phyloP scores from a whole-genome alignment of 495 filamentous ascomycete species.

The Tetracladium marchalianum region DNA sequence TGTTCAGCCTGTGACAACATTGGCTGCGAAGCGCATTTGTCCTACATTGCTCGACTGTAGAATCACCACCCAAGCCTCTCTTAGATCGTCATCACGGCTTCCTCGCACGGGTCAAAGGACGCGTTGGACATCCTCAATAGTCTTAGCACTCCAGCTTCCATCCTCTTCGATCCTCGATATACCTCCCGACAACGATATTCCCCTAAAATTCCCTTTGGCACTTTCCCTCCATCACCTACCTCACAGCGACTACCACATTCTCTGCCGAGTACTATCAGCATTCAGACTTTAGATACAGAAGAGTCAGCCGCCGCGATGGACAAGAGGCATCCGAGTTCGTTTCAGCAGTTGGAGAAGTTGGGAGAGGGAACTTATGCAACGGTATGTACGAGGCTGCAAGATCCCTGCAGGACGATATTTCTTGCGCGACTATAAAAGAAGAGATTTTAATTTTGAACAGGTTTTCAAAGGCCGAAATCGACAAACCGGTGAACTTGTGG shows the following conservation, averaged over 20 bases:
- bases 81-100: constrained; percentile 17
- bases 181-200: constrained; percentile 23
- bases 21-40: no score
- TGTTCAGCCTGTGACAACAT: no score
- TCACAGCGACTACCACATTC: constrained; percentile 3
- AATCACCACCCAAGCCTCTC: not conserved
- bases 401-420: not conserved
- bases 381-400: constrained; percentile 38
- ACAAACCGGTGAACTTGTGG: constrained; percentile 90
- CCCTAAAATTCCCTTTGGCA: constrained; percentile 8
- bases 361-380: constrained; percentile 99
- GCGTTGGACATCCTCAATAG: constrained; percentile 15
- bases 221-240: constrained; percentile 18
- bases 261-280: constrained; percentile 19
- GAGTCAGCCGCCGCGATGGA: constrained; percentile 13
- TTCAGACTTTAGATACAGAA: constrained; percentile 15
- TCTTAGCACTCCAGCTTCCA: constrained; percentile 26
- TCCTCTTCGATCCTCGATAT: constrained; percentile 33
- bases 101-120: constrained; percentile 19
- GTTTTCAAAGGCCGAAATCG: constrained; percentile 98
- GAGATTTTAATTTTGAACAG: constrained; percentile 29
- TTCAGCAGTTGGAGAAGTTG: constrained; percentile 98
- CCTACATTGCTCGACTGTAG: no score
- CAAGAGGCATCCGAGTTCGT: constrained; percentile 83
- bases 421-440: not conserved